phyloP scores from a whole-genome alignment of 176 grass and related monocot genomes.

The Hordeum marinum region DNA sequence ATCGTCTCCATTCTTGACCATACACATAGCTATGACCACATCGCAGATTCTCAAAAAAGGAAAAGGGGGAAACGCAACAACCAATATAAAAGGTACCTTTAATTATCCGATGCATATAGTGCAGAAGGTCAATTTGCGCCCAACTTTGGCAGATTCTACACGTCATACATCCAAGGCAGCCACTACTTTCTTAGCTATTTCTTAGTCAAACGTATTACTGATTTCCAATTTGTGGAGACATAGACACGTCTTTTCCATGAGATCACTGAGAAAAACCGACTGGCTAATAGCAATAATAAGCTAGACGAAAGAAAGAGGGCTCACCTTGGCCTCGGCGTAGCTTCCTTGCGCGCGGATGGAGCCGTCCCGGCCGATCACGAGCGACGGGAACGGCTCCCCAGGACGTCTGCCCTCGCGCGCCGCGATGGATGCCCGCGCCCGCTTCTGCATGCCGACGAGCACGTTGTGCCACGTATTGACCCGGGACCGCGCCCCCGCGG shows the following conservation, averaged over 20 bases:
- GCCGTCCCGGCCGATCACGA: conserved; percentile 65
- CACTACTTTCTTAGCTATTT: not conserved
- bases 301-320: not conserved
- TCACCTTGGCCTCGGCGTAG: conserved; percentile 92
- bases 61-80: not conserved
- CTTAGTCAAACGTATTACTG: not conserved
- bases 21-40: conserved; percentile 24
- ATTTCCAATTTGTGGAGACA: conserved; percentile 17
- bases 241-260: conserved; percentile 15
- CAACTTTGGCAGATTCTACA: conserved; percentile 33
- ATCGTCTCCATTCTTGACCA: conserved; percentile 31
- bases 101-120: conserved; percentile 18
- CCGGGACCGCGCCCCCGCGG: conserved; percentile 47
- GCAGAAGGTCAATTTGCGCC: conserved; percentile 5
- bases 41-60: not conserved
- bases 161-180: conserved; percentile 10
- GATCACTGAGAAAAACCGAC: not conserved
- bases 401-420: conserved; percentile 51
- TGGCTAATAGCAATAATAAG: not conserved
- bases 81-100: conserved; percentile 35
- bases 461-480: conserved; percentile 94
- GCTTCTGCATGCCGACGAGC: conserved; percentile 86
- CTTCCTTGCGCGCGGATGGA: conserved; percentile 62
- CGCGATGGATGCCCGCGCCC: conserved; percentile 58
- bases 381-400: conserved; percentile 72